Conservation (phyloP, 108 stramenopile genomes). For the Pseudonitzschia delicatissima region DNA sequence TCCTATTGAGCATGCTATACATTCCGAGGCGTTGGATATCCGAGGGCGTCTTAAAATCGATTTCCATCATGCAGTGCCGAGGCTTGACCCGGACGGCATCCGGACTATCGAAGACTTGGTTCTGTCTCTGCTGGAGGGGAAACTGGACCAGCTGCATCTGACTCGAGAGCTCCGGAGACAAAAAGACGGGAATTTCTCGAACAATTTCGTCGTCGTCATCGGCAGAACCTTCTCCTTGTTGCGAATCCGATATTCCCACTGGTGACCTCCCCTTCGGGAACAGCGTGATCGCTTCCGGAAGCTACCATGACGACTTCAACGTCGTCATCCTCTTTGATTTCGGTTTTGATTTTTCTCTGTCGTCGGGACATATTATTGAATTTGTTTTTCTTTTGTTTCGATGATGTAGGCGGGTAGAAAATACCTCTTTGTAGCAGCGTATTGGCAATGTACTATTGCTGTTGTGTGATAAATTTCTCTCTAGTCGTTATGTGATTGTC, state of each 20-base stretch:
- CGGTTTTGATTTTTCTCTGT: neutral
- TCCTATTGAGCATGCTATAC: constrained; percentile 45
- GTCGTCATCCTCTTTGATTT: neutral
- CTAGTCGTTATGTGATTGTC: no score
- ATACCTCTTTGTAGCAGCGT: no score
- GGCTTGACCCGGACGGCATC: constrained; percentile 62
- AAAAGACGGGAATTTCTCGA: constrained; percentile 79
- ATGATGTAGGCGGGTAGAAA: no score
- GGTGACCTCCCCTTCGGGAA: neutral
- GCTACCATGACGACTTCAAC: neutral
- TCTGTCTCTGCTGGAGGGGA: constrained; percentile 55
- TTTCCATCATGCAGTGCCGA: constrained; percentile 68
- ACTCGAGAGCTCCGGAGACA: constrained; percentile 61
- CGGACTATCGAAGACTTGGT: constrained; percentile 14
- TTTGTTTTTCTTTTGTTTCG: no score
- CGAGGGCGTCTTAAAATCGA: constrained; percentile 35
- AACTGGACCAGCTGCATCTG: constrained; percentile 75
- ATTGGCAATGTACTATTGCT: no score
- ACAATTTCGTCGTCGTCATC: constrained; percentile 45
- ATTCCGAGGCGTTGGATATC: constrained; percentile 21
- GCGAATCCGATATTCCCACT: neutral
- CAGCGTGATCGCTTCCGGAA: neutral
- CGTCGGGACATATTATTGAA: no score
- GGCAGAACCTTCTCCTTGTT: neutral
- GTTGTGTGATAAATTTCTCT: no score